Conservation (phyloP, 495 filamentous ascomycete genomes). For the Podospora fimiseda region DNA sequence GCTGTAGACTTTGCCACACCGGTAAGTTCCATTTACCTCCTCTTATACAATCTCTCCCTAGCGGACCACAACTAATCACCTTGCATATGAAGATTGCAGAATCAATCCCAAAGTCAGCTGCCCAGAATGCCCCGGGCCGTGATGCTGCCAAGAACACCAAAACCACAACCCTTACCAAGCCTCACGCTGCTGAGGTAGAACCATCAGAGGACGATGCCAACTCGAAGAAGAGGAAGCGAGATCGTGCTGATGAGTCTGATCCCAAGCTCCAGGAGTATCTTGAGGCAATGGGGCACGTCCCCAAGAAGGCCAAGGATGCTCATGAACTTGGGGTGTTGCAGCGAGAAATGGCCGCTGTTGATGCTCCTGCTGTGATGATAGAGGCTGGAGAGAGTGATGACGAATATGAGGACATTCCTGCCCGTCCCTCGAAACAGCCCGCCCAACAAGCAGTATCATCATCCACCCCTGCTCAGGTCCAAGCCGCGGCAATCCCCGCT, state of each 20-base stretch:
- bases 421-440: conserved; percentile 32
- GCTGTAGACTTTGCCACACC: conserved; percentile 83
- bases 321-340: conserved; percentile 5
- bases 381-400: conserved; percentile 53
- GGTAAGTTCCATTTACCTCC: conserved; percentile 39
- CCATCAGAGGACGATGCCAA: conserved; percentile 16
- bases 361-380: conserved; percentile 40
- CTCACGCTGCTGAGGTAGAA: conserved; percentile 10
- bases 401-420: conserved; percentile 57
- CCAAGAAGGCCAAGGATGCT: conserved; percentile 24
- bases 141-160: conserved; percentile 10
- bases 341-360: conserved; percentile 22
- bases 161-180: background rate
- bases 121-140: conserved; percentile 9
- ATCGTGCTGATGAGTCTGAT: conserved; percentile 49
- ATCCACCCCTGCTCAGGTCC: conserved; percentile 9
- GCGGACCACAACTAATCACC: conserved; percentile 19
- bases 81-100: conserved; percentile 20
- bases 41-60: background rate
- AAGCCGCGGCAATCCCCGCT: conserved; percentile 1
- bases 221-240: conserved; percentile 47
- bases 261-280: conserved; percentile 82
- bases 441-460: conserved; percentile 15
- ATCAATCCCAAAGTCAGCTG: conserved; percentile 13
- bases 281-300: conserved; percentile 58